Evolutionary conservation across 2,329 filamentous ascomycete species (phyloP).

Genomic region (Plenodomus lindquistii): DNA sequence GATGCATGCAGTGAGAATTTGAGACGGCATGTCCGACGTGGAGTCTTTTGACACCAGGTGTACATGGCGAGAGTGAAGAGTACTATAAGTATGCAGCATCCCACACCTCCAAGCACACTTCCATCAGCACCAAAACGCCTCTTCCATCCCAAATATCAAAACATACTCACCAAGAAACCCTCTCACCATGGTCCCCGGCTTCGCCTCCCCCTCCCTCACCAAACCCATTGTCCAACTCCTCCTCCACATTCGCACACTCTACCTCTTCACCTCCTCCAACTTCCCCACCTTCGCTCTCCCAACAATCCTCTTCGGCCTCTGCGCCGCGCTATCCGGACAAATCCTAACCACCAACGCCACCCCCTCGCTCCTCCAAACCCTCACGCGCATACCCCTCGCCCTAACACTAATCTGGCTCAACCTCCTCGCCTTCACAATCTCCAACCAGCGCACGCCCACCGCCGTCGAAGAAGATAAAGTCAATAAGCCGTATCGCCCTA

Average conservation of each 20-base stretch:
- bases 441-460: constrained; percentile 43
- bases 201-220: too few relatives aligned
- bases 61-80: too few relatives aligned
- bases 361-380: background rate
- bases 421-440: constrained; percentile 46
- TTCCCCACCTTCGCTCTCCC: constrained; percentile 19
- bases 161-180: too few relatives aligned
- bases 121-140: too few relatives aligned
- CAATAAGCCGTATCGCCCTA: constrained; percentile 48
- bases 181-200: too few relatives aligned
- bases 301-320: constrained; percentile 17
- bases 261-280: constrained; percentile 5
- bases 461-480: constrained; percentile 45
- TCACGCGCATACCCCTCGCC: constrained; percentile 8
- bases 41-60: too few relatives aligned
- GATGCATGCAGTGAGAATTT: too few relatives aligned
- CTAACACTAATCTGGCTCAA: constrained; percentile 42
- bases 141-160: too few relatives aligned
- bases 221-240: too few relatives aligned
- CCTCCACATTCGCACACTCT: constrained; percentile 16
- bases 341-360: background rate
- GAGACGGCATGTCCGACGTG: too few relatives aligned
- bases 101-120: too few relatives aligned
- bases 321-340: constrained; percentile 14
- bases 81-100: too few relatives aligned